A percentile compares a stretch with the other conserved stretches of the same genome.
phyloP scores from a whole-genome alignment of 2,329 filamentous ascomycete species.

The Tolypocladium nubicola region DNA sequence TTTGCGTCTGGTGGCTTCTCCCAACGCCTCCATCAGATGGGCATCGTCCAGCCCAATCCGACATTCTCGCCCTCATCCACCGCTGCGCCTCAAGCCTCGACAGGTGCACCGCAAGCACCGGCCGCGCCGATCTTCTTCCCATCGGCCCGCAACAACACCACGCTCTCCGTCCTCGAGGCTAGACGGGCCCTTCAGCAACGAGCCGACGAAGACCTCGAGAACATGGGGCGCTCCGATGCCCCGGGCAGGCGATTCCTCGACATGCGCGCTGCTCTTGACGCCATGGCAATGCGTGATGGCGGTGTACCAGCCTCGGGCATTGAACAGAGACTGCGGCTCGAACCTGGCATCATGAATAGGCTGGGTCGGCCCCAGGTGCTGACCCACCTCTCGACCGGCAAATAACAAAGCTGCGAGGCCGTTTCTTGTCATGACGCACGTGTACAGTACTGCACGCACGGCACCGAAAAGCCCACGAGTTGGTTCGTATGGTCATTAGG shows the following conservation, averaged over 20 bases:
- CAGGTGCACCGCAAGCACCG: slow-evolving; percentile 7
- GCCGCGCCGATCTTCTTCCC: slow-evolving; percentile 18
- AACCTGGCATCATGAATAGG: slow-evolving; percentile 31
- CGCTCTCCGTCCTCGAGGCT: slow-evolving; percentile 38
- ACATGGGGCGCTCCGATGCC: slow-evolving; percentile 20
- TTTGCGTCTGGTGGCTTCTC: slow-evolving; percentile 33
- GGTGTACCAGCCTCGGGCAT: slow-evolving; percentile 30
- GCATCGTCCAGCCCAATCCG: slow-evolving; percentile 42
- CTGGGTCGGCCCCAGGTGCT: slow-evolving; percentile 32
- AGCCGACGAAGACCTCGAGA: slow-evolving; percentile 33
- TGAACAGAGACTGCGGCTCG: slow-evolving; percentile 34
- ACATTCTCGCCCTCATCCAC: slow-evolving; percentile 42
- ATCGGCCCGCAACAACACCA: slow-evolving; percentile 27
- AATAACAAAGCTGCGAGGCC: background rate
- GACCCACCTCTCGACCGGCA: slow-evolving; percentile 19
- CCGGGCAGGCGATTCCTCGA: slow-evolving; percentile 34
- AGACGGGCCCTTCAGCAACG: slow-evolving; percentile 31
- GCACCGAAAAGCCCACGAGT: background rate
- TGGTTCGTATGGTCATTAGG: background rate
- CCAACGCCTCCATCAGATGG: slow-evolving; percentile 41
- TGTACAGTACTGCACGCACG: background rate
- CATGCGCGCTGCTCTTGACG: slow-evolving; percentile 34
- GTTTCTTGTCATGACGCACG: background rate
- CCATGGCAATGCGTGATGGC: slow-evolving; percentile 30
- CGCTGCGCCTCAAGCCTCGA: slow-evolving; percentile 14